These are phyloP conservation scores for Groenewaldozyma tartarivorans DNA, from an alignment of 805 yeast species.

Conservation along the genomic window DNA sequence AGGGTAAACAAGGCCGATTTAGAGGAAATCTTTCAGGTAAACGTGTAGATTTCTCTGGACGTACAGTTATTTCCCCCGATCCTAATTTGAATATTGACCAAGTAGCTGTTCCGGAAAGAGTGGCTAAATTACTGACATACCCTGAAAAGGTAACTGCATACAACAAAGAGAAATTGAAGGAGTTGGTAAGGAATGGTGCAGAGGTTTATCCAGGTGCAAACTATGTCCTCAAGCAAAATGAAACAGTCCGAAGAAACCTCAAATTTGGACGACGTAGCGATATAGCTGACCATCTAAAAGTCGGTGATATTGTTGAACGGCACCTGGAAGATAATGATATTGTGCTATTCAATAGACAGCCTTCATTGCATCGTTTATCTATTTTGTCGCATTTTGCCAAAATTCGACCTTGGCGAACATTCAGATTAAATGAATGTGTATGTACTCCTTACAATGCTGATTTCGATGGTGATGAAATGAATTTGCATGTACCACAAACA, in stretches of 20 bases:
- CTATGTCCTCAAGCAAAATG: conserved; percentile 73
- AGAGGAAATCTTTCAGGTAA: conserved; percentile 97
- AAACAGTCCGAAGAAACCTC: conserved; percentile 76
- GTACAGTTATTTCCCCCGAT: conserved; percentile 98
- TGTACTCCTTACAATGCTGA: conserved; percentile 99
- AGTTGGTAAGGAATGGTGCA: conserved; percentile 75
- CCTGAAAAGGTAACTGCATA: conserved; percentile 92
- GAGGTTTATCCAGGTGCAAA: conserved; percentile 93
- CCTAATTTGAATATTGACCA: conserved; percentile 92
- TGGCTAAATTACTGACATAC: conserved; percentile 89
- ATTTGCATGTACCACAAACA: conserved; percentile 96
- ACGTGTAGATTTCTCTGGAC: conserved; percentile 95
- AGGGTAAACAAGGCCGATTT: conserved; percentile 98
- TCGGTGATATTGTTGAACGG: conserved; percentile 93
- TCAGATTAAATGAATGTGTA: conserved; percentile 94
- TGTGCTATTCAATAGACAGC: conserved; percentile 94
- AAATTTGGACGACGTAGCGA: conserved; percentile 78
- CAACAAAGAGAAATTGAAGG: conserved; percentile 68
- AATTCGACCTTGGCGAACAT: conserved; percentile 96
- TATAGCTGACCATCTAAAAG: conserved; percentile 62
- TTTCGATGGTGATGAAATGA: conserved; percentile 99
- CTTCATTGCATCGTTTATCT: conserved; percentile 89
- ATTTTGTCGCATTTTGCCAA: conserved; percentile 93
- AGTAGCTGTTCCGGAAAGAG: conserved; percentile 96
- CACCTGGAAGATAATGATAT: conserved; percentile 96